A percentile compares a stretch with the other conserved stretches of the same genome.
Evolutionary conservation across 768 basidiomycete species (phyloP).

Genomic region (Lyophyllum semitale): DNA sequence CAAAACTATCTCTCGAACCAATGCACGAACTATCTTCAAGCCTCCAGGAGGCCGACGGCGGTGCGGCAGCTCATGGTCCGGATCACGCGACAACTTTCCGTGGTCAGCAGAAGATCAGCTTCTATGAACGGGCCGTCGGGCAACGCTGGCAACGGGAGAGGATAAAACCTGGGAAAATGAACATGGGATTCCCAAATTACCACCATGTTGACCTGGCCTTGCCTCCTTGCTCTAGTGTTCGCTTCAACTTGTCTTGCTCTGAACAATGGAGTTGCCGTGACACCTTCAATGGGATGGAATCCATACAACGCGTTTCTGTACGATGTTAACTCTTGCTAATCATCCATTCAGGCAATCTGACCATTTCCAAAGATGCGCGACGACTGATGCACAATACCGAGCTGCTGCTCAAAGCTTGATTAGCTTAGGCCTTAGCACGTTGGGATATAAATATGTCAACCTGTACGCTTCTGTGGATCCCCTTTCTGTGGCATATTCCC

Average conservation of each 20-base stretch:
- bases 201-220: conserved; percentile 11
- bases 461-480: conserved; percentile 27
- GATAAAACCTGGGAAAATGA: background rate
- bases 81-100: conserved; percentile 5
- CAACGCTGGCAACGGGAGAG: background rate
- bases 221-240: conserved; percentile 14
- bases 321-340: conserved; percentile 12
- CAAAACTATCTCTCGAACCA: background rate
- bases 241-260: conserved; percentile 23
- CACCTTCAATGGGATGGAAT: conserved; percentile 51
- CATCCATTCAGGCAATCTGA: background rate
- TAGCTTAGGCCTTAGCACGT: conserved; percentile 32
- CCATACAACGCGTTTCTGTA: conserved; percentile 50
- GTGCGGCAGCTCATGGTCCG: background rate
- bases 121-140: conserved; percentile 11
- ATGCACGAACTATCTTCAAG: background rate
- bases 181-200: background rate
- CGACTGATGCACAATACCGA: conserved; percentile 42
- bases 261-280: conserved; percentile 41
- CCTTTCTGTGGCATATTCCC: background rate
- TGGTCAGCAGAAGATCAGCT: background rate
- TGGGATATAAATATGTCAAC: conserved; percentile 47
- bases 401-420: conserved; percentile 41
- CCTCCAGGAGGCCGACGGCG: background rate
- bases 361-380: conserved; percentile 32